Base-by-base conservation (phyloP, 805 yeast genomes). In the Starmerella apicola region DNA sequence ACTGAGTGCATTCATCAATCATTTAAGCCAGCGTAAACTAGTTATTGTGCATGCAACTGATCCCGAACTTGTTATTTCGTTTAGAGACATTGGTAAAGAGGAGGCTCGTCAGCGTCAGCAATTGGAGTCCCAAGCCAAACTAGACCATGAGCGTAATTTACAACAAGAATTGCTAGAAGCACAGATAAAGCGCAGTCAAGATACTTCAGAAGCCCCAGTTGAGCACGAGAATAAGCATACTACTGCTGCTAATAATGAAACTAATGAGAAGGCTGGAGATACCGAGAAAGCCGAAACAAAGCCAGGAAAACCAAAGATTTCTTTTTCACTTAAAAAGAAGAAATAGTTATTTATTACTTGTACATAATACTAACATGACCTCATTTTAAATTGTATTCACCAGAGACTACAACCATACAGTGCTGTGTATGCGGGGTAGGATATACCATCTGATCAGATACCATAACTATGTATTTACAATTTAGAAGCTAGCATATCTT, bases 1-100 rank as follows among this genome's bases (percentile, higher is more conserved):
- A 2, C 60, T 91, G 34, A 71, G 84, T 0, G 69, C 72, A 30
- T 83, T 88, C 54, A 67, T 83, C 17, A 68, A 71, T 43, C 62
- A 72, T 48, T 59, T 86, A 12, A 36, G 5, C 47, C 78, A 75
- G 1, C 61, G 65, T 16, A 81, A 82, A 0, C 55, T 69, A 3
- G 71, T 83, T 20, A 13, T 19, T 12, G 25, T 38, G 5, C 9
- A 13, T 6, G 8, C 26, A 4, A 21, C 21, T 17, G 39, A 37
- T 16, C 42, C 48, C 4, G 46, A 42, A 25, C 26, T 35, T 4
- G 16, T 41, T 5, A 17, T 44, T 4, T n/a, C 25, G 24, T 36
- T 32, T 15, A 24, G 38, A 2, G 48, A 44, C 32, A 19, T 8
- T 12, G 30, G 12, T 2, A 38, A 23, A 19, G 34, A 13, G 31